These are phyloP conservation scores for Lagenidium giganteum DNA, from an alignment of 352 stramenopile genomes.

Conservation along the genomic window DNA sequence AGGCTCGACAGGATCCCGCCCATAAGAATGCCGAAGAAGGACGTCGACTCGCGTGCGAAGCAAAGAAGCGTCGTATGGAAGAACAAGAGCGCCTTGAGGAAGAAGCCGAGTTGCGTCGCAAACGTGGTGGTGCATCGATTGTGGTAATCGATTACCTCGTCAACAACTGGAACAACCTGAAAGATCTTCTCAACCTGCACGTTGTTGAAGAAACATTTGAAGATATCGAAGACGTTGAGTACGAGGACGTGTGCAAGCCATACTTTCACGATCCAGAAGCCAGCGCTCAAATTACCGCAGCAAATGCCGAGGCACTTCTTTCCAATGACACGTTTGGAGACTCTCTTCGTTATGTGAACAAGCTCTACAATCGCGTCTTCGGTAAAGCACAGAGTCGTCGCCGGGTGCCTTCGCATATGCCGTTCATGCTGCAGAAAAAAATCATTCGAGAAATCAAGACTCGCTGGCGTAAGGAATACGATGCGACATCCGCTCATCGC, in stretches of 20 bases:
- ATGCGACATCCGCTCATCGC: constrained; percentile 78
- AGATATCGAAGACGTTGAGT: constrained; percentile 58
- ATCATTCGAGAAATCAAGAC: constrained; percentile 89
- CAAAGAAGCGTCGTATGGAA: constrained; percentile 43
- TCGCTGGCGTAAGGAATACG: constrained; percentile 64
- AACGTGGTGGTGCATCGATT: constrained; percentile 11
- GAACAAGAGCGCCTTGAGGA: constrained; percentile 18
- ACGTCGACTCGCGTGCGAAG: constrained; percentile 56
- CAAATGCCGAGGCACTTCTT: constrained; percentile 46
- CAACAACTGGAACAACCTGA: too few species aligned
- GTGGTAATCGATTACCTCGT: too few species aligned
- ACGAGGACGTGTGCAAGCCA: constrained; percentile 55
- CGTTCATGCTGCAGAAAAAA: constrained; percentile 88
- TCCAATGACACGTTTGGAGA: constrained; percentile 91
- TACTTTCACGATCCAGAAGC: constrained; percentile 18
- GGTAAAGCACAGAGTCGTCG: constrained; percentile 62
- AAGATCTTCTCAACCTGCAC: constrained; percentile 16
- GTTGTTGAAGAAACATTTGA: constrained; percentile 38
- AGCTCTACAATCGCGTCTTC: constrained; percentile 88
- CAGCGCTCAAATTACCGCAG: constrained; percentile 17
- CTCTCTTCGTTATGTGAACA: constrained; percentile 90
- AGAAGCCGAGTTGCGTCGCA: constrained; percentile 15
- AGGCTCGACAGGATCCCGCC: too few species aligned
- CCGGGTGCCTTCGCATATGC: constrained; percentile 93
- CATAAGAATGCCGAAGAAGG: constrained; percentile 51